Evolutionary conservation across 2,329 filamentous ascomycete species (phyloP), one percentile per base, ranked within the genome.

Genomic region (Fusarium redolens): DNA sequence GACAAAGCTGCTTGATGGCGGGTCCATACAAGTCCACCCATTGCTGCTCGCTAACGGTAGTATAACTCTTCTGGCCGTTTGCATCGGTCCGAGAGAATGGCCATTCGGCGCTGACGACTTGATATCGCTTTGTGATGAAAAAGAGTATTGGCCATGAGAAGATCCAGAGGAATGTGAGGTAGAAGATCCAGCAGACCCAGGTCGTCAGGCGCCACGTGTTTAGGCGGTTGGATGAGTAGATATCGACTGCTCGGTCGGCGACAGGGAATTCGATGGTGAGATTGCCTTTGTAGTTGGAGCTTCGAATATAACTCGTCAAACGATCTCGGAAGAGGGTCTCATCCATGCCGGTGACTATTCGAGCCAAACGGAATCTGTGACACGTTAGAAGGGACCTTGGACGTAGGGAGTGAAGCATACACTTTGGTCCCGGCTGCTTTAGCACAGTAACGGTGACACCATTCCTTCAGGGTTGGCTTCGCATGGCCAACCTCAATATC

Each of bases 111-210:
- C 52, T 40, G 7, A 75, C 71, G 15, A 75, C 71, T 18, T 65
- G 62, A 12, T 75, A 75, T 3, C 56, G n/a, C 56, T 74, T 75
- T 0, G 74, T 75, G 10, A 51, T 50, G 20, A 75, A 73, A 31
- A 75, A 75, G 0, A 75, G 59, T 2, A 73, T 8, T 15, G 73
- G 74, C 74, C 74, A 75, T 4, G 74, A 61, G n/a, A 75, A 71
- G 30, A 75, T 75, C 74, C 74, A 75, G 1, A 76, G 48, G 10
- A 75, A 75, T 1, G 65, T 76, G 2, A 75, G 63, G 7, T 75
- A 75, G 14, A 75, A 75, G 28, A 76, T 9, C 74, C 74, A 75
- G 17, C 71, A 51, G n/a, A 75, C 65, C 73, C 74, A 75, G 6
- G n/a, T 18, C 9, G 58, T 72, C 28, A 75, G 33, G 2, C 74